A percentile compares a stretch with the other conserved stretches of the same genome.
Conservation (phyloP, 495 filamentous ascomycete genomes). For the Annulohypoxylon maeteangense region DNA sequence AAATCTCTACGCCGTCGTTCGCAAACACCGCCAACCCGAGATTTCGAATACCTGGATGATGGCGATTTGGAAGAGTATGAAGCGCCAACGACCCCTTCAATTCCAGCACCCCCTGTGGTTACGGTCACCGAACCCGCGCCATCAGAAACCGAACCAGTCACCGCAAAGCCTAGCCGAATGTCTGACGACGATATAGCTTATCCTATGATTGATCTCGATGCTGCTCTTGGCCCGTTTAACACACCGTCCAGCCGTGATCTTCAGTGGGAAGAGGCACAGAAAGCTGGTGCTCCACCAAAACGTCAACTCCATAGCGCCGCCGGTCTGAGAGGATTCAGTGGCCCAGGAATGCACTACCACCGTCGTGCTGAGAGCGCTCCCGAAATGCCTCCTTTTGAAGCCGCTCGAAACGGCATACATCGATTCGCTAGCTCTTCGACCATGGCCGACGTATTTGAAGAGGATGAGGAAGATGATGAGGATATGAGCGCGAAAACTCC, state of each 20-base stretch:
- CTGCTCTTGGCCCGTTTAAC: constrained; percentile 92
- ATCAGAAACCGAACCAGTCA: constrained; percentile 29
- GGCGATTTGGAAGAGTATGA: constrained; percentile 34
- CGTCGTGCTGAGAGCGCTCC: constrained; percentile 93
- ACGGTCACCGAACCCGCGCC: constrained; percentile 40
- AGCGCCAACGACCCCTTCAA: constrained; percentile 39
- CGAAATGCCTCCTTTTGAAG: constrained; percentile 84
- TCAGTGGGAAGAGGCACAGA: constrained; percentile 66
- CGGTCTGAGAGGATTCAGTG: constrained; percentile 75
- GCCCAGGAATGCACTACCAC: constrained; percentile 89
- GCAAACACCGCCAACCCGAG: constrained; percentile 51
- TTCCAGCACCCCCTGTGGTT: constrained; percentile 43
- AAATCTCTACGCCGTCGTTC: constrained; percentile 49
- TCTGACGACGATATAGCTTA: constrained; percentile 69
- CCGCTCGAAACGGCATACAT: constrained; percentile 66
- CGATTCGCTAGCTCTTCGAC: constrained; percentile 71
- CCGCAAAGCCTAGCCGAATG: constrained; percentile 13
- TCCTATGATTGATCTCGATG: constrained; percentile 93
- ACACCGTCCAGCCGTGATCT: constrained; percentile 72
- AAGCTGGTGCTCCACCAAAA: constrained; percentile 69
- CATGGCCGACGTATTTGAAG: constrained; percentile 93
- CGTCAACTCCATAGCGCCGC: constrained; percentile 92
- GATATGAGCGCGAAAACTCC: constrained; percentile 42
- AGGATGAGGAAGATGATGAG: constrained; percentile 85
- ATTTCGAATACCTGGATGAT: constrained; percentile 38